phyloP scores from a whole-genome alignment of 371 early-diverging fungal genomes.

The Mortierella polycephala region DNA sequence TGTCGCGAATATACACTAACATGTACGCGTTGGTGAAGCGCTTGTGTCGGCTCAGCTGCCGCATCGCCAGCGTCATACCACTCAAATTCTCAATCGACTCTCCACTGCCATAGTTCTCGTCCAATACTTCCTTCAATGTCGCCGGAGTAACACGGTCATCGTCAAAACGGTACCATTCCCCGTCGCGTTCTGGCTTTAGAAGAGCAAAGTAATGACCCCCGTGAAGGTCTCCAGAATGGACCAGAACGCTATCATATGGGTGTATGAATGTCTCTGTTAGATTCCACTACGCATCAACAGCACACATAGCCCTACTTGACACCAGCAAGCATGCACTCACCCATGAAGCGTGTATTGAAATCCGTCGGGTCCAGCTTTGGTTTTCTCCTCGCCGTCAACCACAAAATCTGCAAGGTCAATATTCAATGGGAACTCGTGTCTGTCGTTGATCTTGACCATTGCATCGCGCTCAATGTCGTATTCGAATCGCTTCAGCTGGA shows the following conservation, averaged over 20 bases:
- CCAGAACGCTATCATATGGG: slow-evolving; percentile 79
- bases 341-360: slow-evolving; percentile 89
- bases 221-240: slow-evolving; percentile 96
- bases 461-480: slow-evolving; percentile 93
- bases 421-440: slow-evolving; percentile 92
- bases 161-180: slow-evolving; percentile 96
- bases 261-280: neutral
- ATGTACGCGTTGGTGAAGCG: slow-evolving; percentile 97
- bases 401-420: slow-evolving; percentile 93
- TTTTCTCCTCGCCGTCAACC: slow-evolving; percentile 67
- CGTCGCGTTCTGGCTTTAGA: slow-evolving; percentile 81
- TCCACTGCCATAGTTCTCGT: slow-evolving; percentile 95
- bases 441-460: slow-evolving; percentile 98
- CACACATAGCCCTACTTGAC: no score
- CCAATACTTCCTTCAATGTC: slow-evolving; percentile 88
- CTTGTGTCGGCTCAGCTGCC: slow-evolving; percentile 59
- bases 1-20: slow-evolving; percentile 94
- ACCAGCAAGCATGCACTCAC: slow-evolving; percentile 50
- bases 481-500: slow-evolving; percentile 99
- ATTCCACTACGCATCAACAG: neutral
- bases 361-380: slow-evolving; percentile 61
- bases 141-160: slow-evolving; percentile 96
- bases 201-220: slow-evolving; percentile 99
- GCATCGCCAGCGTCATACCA: slow-evolving; percentile 42
- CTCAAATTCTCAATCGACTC: slow-evolving; percentile 59